Evolutionary conservation across 148 eudicot species (phyloP).

Genomic region (Chenopodium album): DNA sequence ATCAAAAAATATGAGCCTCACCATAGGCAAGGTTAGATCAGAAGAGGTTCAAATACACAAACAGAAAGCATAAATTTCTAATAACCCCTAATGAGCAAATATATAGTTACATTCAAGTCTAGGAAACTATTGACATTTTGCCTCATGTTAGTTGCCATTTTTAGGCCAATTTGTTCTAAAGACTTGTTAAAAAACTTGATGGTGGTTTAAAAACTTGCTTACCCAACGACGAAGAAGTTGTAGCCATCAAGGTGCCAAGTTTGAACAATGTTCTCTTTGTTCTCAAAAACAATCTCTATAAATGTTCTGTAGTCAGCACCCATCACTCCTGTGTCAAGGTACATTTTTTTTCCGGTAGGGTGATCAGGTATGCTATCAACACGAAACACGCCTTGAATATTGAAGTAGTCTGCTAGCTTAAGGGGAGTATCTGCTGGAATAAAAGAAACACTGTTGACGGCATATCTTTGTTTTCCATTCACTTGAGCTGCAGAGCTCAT

Average conservation of each 20-base stretch:
- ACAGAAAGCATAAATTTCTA: too few relatives aligned
- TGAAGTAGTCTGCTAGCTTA: constrained; percentile 77
- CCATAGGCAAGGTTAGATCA: background rate
- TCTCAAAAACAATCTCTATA: constrained; percentile 75
- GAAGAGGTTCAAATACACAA: background rate
- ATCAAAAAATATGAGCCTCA: too few relatives aligned
- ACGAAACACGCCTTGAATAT: constrained; percentile 56
- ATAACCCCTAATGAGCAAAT: background rate
- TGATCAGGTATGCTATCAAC: constrained; percentile 64
- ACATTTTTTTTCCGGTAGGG: constrained; percentile 37
- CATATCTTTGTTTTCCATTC: constrained; percentile 73
- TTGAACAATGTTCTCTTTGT: constrained; percentile 53
- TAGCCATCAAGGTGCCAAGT: constrained; percentile 89
- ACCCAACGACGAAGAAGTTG: constrained; percentile 83
- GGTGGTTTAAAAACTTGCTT: constrained; percentile 12
- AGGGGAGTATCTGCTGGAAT: constrained; percentile 75
- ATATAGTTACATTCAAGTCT: background rate
- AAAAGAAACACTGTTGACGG: constrained; percentile 64
- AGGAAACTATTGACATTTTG: background rate
- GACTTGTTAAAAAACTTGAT: background rate
- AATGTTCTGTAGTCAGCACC: constrained; percentile 56
- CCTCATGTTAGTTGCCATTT: too few relatives aligned
- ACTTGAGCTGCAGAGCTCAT: constrained; percentile 42
- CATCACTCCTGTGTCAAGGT: constrained; percentile 64
- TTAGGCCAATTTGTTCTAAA: background rate